Evolutionary conservation across 139 green algal genomes (phyloP), one percentile per base, ranked within the genome.

Genomic region (Tetraselmis chui): DNA sequence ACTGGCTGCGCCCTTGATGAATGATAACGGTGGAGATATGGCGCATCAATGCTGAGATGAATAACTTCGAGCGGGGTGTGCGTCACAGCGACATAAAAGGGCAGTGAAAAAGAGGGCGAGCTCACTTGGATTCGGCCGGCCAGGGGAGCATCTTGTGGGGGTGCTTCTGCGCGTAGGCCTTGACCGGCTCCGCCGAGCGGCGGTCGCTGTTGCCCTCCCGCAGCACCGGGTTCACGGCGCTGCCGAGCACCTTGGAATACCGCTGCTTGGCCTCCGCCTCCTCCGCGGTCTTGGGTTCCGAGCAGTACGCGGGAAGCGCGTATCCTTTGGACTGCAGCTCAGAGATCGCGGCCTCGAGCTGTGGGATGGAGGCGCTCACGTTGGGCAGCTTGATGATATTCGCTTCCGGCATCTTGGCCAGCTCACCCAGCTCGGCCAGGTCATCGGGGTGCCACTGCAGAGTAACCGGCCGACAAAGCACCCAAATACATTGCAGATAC

Each of bases 361-460:
- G 82, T 23, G 76, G 77, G n/a, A 85, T 59, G 30, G 82, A 85
- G 26, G 82, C 82, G 30, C 29, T 79, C 45, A 85, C 31, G 76
- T 85, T 85, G 30, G 82, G 82, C 31, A 79, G n/a, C 82, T 85
- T 85, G 82, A 85, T 85, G 76, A 85, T 81, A 77, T 82, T 82
- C 24, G 82, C 77, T 23, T 77, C 31, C n/a, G 58, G 58, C 1
- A 28, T 85, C 30, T 67, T 81, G 76, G 76, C 78, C 28, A 85
- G 32, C 27, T 58, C 58, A 26, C 82, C 82, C 31, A 85, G 82
- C 77, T 79, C 77, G 11, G 18, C 23, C 31, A 82, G 78, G 31
- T 67, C 45, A 67, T 67, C 45, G 11, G 45, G 45, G 11, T 67
- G 45, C 45, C 5, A 5, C 45, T 67, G 45, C 45, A 67, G 11